A percentile compares a stretch with the other conserved stretches of the same genome.
phyloP scores from a whole-genome alignment of 1,139 yeast species.

The Candida labiduridarum region DNA sequence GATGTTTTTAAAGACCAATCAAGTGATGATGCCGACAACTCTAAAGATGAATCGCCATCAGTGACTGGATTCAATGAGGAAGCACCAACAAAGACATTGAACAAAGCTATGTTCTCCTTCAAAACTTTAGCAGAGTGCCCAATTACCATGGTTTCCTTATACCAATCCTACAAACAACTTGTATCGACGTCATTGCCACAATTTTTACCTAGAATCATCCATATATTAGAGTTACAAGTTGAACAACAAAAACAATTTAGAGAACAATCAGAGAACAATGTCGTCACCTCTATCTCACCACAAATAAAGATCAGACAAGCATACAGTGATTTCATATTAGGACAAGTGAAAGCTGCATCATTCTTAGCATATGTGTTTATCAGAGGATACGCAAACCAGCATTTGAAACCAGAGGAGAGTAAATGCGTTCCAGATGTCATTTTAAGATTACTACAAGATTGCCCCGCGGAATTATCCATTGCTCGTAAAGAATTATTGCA shows the following conservation, averaged over 20 bases:
- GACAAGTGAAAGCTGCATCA: conserved; percentile 97
- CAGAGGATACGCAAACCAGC: conserved; percentile 75
- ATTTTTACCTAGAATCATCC: conserved; percentile 82
- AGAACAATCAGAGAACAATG: conserved; percentile 61
- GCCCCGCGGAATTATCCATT: conserved; percentile 93
- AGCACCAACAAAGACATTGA: conserved; percentile 39
- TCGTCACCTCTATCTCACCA: conserved; percentile 56
- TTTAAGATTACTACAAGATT: conserved; percentile 84
- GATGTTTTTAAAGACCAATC: conserved; percentile 48
- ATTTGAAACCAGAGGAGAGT: conserved; percentile 64
- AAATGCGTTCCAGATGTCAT: conserved; percentile 82
- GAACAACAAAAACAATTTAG: conserved; percentile 42
- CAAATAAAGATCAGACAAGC: conserved; percentile 77
- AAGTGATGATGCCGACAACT: conserved; percentile 28
- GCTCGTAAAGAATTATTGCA: conserved; percentile 92
- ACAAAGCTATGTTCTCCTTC: conserved; percentile 75
- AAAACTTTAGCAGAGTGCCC: conserved; percentile 96
- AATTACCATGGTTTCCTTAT: conserved; percentile 89
- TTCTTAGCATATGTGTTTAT: conserved; percentile 90
- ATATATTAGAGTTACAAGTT: conserved; percentile 75
- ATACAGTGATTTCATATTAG: conserved; percentile 85
- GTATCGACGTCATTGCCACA: conserved; percentile 71
- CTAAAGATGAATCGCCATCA: conserved; percentile 40
- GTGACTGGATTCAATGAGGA: conserved; percentile 31
- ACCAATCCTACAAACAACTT: conserved; percentile 80